phyloP scores from a whole-genome alignment of 345 rosid genomes.

The Hibiscus syriacus region DNA sequence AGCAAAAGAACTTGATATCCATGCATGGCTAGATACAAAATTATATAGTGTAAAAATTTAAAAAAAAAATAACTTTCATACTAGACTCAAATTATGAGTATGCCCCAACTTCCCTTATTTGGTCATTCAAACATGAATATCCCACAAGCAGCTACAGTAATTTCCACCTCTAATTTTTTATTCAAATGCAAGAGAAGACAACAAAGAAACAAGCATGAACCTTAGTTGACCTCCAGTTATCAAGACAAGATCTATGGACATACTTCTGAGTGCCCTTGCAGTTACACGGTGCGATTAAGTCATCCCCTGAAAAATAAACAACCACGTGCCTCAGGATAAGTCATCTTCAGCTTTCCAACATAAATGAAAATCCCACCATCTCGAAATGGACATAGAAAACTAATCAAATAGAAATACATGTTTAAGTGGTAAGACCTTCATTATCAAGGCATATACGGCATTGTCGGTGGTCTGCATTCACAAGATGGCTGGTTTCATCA shows the following conservation, averaged over 20 bases:
- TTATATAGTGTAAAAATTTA: background rate
- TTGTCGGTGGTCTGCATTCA: conserved; percentile 68
- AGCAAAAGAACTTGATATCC: background rate
- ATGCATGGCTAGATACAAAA: background rate
- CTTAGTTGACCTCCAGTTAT: conserved; percentile 99
- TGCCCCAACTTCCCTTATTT: background rate
- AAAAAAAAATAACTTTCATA: too few species aligned
- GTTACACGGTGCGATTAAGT: conserved; percentile 91
- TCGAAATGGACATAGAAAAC: conserved; percentile 3
- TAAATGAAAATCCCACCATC: conserved; percentile 9
- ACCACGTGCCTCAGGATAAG: conserved; percentile 13
- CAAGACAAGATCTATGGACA: conserved; percentile 96
- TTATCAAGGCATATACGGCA: conserved; percentile 95
- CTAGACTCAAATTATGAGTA: background rate
- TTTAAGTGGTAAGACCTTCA: conserved; percentile 47
- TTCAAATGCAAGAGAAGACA: background rate
- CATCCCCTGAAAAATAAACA: conserved; percentile 56
- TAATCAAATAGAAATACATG: conserved; percentile 13
- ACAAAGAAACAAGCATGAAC: conserved; percentile 24
- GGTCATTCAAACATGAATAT: background rate
- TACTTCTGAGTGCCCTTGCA: conserved; percentile 98
- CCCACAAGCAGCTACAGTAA: background rate
- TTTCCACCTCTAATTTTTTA: conserved; percentile 3
- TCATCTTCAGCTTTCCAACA: background rate
- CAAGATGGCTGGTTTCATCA: conserved; percentile 62